A percentile compares a stretch with the other conserved stretches of the same genome.
Conservation (phyloP, 768 basidiomycete genomes). For the Termitomyces sp. region DNA sequence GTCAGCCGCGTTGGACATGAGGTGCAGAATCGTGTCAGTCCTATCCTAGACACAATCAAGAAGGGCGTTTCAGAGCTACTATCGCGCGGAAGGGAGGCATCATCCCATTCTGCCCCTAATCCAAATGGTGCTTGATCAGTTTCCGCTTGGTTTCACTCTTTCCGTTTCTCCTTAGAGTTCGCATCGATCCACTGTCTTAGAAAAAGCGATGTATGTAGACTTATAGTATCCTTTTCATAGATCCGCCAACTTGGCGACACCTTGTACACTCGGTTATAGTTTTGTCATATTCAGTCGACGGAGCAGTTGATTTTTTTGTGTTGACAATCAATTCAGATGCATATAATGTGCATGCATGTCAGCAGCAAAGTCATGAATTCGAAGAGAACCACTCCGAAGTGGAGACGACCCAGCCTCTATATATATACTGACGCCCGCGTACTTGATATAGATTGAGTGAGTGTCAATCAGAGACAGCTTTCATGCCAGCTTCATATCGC, state of each 20-base stretch:
- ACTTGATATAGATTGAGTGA: not conserved
- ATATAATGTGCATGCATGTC: not conserved
- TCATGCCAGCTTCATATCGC: conserved; percentile 9
- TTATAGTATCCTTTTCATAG: not conserved
- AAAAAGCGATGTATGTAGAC: conserved; percentile 1
- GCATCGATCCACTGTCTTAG: not conserved
- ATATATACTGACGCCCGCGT: too few species aligned
- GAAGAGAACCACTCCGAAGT: not conserved
- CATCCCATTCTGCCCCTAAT: not conserved
- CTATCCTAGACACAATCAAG: conserved; percentile 49
- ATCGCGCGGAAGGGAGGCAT: conserved; percentile 17
- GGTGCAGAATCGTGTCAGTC: conserved; percentile 55
- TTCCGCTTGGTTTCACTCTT: not conserved
- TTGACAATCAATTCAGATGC: too few species aligned
- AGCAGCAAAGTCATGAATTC: too few species aligned
- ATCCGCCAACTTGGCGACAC: not conserved
- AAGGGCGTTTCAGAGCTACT: conserved; percentile 36
- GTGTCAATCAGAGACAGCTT: not conserved
- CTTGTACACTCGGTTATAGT: not conserved
- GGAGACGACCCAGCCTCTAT: not conserved
- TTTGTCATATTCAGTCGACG: not conserved
- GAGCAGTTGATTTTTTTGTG: not conserved
- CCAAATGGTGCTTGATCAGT: not conserved
- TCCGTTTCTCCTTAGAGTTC: not conserved
- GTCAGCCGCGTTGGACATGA: conserved; percentile 47